These are phyloP conservation scores for Aureobasidium sp. DNA, from an alignment of 2,329 filamentous ascomycete species.

Conservation along the genomic window DNA sequence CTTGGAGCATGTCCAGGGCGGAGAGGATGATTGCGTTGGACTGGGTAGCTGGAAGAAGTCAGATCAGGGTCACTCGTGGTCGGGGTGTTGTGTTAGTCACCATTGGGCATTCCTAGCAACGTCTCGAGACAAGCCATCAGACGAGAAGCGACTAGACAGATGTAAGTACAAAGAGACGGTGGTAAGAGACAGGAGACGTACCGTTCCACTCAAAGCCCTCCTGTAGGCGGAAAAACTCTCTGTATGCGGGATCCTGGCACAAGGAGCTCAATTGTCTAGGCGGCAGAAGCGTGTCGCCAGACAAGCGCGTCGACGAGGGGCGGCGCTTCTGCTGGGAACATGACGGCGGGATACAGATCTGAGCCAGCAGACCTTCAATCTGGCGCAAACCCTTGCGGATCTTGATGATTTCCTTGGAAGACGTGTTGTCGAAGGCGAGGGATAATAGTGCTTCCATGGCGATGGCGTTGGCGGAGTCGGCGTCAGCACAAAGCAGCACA, in stretches of 20 bases:
- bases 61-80: background rate
- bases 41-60: conserved; percentile 50
- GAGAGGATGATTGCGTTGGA: conserved; percentile 85
- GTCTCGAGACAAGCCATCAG: conserved; percentile 79
- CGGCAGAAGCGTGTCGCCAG: conserved; percentile 14
- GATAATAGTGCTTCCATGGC: conserved; percentile 85
- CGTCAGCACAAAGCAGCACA: background rate
- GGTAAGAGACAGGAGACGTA: conserved; percentile 24
- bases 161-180: background rate
- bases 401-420: conserved; percentile 81
- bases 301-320: conserved; percentile 17
- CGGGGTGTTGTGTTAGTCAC: conserved; percentile 22
- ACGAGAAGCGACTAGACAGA: conserved; percentile 59
- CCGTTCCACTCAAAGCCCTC: conserved; percentile 97
- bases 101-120: conserved; percentile 70
- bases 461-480: background rate
- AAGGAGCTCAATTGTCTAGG: conserved; percentile 60
- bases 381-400: conserved; percentile 90
- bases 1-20: conserved; percentile 82
- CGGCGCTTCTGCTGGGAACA: conserved; percentile 30
- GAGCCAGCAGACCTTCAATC: conserved; percentile 85
- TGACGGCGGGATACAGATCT: conserved; percentile 69
- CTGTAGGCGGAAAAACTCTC: conserved; percentile 93
- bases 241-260: conserved; percentile 75
- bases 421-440: conserved; percentile 92